Conservation (phyloP, 106 monocot species). For the Allium fistulosum region DNA sequence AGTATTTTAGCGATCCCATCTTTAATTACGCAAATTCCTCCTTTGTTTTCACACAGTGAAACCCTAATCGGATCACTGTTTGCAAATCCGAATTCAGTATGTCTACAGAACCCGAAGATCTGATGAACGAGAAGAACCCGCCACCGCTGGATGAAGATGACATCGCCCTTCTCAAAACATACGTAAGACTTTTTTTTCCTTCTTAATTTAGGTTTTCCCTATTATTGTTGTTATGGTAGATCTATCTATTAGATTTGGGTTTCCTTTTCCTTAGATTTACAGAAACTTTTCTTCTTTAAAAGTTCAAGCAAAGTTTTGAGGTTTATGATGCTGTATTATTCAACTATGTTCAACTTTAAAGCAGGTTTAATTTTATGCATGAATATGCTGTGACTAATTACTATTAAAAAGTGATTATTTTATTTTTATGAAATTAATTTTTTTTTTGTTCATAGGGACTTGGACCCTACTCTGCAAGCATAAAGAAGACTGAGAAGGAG, state of each 20-base stretch:
- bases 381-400: neutral
- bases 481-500: constrained; percentile 90
- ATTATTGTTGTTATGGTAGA: neutral
- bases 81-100: constrained; percentile 10
- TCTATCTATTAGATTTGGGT: neutral
- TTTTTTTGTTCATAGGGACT: constrained; percentile 52
- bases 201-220: neutral
- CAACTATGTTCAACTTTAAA: neutral
- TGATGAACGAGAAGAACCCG: constrained; percentile 77
- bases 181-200: neutral
- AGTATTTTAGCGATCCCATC: too few relatives aligned
- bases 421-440: neutral
- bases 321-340: neutral
- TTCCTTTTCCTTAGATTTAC: neutral
- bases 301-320: neutral
- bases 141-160: constrained; percentile 91
- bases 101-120: constrained; percentile 70
- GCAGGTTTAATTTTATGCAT: neutral
- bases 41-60: neutral
- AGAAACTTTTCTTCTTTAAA: neutral
- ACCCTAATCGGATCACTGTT: constrained; percentile 3
- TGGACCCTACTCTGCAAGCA: constrained; percentile 87
- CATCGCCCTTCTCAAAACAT: constrained; percentile 93
- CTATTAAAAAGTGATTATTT: neutral
- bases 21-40: too few relatives aligned